Evolutionary conservation across 345 rosid species (phyloP).

Genomic region (Eutrema heterophyllum): DNA sequence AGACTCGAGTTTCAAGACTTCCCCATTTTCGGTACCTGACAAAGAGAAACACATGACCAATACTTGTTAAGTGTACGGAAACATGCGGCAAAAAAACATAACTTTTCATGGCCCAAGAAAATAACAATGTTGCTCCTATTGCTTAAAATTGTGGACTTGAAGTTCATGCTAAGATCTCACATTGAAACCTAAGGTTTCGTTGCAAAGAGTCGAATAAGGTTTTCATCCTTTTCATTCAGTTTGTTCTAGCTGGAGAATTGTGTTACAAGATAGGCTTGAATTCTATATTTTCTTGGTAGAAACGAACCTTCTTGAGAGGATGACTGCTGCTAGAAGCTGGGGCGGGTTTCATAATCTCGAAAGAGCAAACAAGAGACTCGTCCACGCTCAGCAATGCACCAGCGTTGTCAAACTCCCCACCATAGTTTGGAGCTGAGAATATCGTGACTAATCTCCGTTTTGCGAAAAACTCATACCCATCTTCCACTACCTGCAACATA

Average conservation of each 20-base stretch:
- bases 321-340: slow-evolving; percentile 39
- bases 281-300: background rate
- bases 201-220: background rate
- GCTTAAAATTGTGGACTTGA: background rate
- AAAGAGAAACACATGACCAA: background rate
- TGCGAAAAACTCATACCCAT: slow-evolving; percentile 91
- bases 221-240: background rate
- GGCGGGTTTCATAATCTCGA: slow-evolving; percentile 81
- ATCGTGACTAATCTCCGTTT: slow-evolving; percentile 76
- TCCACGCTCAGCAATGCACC: slow-evolving; percentile 84
- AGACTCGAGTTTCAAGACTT: slow-evolving; percentile 11
- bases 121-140: background rate
- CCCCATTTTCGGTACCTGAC: slow-evolving; percentile 31
- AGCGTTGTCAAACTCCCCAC: slow-evolving; percentile 95
- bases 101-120: background rate
- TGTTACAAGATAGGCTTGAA: background rate
- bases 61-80: background rate
- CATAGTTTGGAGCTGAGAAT: slow-evolving; percentile 97
- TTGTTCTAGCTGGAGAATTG: background rate
- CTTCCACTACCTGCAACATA: slow-evolving; percentile 81
- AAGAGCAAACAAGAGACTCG: slow-evolving; percentile 71
- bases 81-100: background rate
- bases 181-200: background rate
- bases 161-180: background rate
- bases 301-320: slow-evolving; percentile 57